Conservation (phyloP, 148 eudicot species). For the Cornus kousa region DNA sequence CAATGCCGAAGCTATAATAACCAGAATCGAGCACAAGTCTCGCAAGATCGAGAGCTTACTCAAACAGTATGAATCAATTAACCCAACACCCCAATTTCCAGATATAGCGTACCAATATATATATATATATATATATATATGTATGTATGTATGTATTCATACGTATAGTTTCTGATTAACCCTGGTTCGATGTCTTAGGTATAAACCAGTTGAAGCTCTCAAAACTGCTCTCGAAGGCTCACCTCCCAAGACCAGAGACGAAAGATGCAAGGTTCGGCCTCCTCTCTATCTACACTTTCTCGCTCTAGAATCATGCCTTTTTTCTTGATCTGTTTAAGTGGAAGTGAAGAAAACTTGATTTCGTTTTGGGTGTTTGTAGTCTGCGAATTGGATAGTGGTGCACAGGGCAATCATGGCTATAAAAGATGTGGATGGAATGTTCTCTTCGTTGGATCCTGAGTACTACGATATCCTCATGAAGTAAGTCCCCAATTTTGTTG, state of each 20-base stretch:
- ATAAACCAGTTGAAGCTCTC: conserved; percentile 91
- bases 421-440: conserved; percentile 87
- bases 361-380: conserved; percentile 39
- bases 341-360: neutral
- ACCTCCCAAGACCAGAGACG: conserved; percentile 72
- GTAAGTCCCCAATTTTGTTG: conserved; percentile 37
- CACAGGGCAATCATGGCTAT: conserved; percentile 96
- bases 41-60: conserved; percentile 94
- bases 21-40: conserved; percentile 89
- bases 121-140: neutral
- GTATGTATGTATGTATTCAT: neutral
- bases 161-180: neutral
- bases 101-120: neutral
- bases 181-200: conserved; percentile 29
- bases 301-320: neutral
- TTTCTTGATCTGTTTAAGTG: conserved; percentile 4
- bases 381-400: conserved; percentile 96
- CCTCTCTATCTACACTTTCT: neutral
- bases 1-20: conserved; percentile 87
- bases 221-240: conserved; percentile 96
- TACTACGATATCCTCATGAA: conserved; percentile 95
- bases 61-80: conserved; percentile 53
- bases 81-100: neutral
- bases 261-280: conserved; percentile 69
- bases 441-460: conserved; percentile 83